Base-by-base conservation (phyloP, 1,284 basidiomycete species). In the Abortiporus biennis region DNA sequence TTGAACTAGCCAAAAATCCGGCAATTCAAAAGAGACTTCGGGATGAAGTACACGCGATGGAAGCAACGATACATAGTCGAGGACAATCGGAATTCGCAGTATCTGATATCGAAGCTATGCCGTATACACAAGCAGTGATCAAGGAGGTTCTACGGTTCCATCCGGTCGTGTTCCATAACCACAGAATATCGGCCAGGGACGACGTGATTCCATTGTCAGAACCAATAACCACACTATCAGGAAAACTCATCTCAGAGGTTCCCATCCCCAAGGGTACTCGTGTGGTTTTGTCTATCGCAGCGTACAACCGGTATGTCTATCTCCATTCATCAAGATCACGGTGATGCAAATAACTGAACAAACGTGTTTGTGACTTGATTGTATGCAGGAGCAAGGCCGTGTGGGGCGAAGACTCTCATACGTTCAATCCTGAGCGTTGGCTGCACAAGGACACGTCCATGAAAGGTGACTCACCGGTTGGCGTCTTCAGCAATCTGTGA, bases 101-200 rank as follows among this genome's bases (percentile, higher is more conserved):
- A 4, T 45, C 55, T 12, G 72, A 77, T 48, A 60, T 73, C 31
- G 73, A 77, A 17, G 47, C 53, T 29, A 77, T 80, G 69, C 65
- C 69, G 13, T 76, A 70, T 34, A 51, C 71, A 13, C 61, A 57
- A 20, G 77, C 76, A 2, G 59, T 75, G 19, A 53, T 78, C 23
- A 76, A 76, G 51, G 58, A 61, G 46, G 51, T 54, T 3, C 43
- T 61, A 16, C 54, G 63, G 4, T 46, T 59, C 29, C 44, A 61
- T n/a, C 53, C 53, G 1, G 49, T 56, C 16, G 45, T 52, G 16
- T 39, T 45, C 3, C 52, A 57, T 34, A 47, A 47, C 15, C 52
- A 50, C 40, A 47, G 60, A 5, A 17, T 35, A 16, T 51, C 58
- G 8, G 51, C 34, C 3, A 40, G 46, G 1, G 57, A 63, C 37